Percentiles rank a stretch among this genome's conserved stretches.
Conservation (phyloP, 2,329 filamentous ascomycete species). For the Lecanosticta acicola region DNA sequence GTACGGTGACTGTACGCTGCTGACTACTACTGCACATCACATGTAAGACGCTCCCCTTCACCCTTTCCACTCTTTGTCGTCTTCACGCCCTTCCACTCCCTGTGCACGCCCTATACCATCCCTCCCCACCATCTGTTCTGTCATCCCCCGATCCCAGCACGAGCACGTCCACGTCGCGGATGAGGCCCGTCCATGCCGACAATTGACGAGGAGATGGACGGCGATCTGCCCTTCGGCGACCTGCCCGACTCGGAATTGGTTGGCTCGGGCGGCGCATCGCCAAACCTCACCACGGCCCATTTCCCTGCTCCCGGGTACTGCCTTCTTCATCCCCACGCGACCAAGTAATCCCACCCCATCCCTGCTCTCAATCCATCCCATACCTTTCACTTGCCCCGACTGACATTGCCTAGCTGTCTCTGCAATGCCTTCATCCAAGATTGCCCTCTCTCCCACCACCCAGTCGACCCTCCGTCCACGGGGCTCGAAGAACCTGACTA, state of each 20-base stretch:
- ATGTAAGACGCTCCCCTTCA: neutral
- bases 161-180: too few relatives aligned
- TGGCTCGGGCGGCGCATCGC: constrained; percentile 2
- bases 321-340: constrained; percentile 14
- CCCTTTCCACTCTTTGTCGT: neutral
- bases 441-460: constrained; percentile 13
- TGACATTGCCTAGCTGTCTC: constrained; percentile 8
- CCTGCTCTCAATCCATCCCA: too few relatives aligned
- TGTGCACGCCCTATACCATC: neutral
- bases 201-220: constrained; percentile 14
- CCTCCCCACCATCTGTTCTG: neutral
- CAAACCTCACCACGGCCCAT: neutral
- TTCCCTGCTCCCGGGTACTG: constrained; percentile 6
- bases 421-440: constrained; percentile 18
- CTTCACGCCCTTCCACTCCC: constrained; percentile 9
- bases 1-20: neutral
- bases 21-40: neutral
- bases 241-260: constrained; percentile 11
- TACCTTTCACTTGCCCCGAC: too few relatives aligned
- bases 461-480: constrained; percentile 4
- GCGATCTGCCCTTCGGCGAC: constrained; percentile 10
- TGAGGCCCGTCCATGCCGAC: constrained; percentile 18
- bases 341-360: too few relatives aligned
- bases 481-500: constrained; percentile 29
- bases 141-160: too few relatives aligned